These are phyloP conservation scores for Trichomonas tenax DNA, from an alignment of 208 protist genomes.

Conservation along the genomic window DNA sequence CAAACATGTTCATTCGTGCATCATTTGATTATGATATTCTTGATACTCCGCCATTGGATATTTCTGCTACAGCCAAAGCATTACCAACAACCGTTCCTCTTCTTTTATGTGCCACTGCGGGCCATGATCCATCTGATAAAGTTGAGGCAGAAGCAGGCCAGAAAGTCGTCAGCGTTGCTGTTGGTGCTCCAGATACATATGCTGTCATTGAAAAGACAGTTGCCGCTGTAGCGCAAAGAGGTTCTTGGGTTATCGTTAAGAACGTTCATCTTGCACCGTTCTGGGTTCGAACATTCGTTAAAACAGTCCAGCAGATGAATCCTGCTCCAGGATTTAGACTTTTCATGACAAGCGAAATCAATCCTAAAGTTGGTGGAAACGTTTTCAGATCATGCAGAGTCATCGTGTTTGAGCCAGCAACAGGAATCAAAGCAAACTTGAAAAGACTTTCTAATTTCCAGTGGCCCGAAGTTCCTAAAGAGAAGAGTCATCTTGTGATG, in stretches of 20 bases:
- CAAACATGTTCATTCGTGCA: conserved; percentile 36
- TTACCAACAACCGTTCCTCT: conserved; percentile 49
- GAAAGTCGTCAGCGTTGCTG: conserved; percentile 56
- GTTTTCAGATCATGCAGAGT: conserved; percentile 27
- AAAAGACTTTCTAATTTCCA: conserved; percentile 53
- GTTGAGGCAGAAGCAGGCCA: conserved; percentile 64
- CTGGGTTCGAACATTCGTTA: conserved; percentile 78
- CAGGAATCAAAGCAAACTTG: conserved; percentile 75
- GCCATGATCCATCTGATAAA: conserved; percentile 65
- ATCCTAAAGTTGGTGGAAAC: conserved; percentile 39
- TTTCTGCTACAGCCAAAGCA: conserved; percentile 45
- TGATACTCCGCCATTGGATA: background rate
- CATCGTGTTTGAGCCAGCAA: conserved; percentile 72
- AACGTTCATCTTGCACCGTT: conserved; percentile 85
- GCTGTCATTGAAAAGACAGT: conserved; percentile 70
- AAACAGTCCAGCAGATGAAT: conserved; percentile 67
- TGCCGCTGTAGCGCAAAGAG: conserved; percentile 48
- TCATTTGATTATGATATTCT: conserved; percentile 43
- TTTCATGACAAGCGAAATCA: conserved; percentile 83
- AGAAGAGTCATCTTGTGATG: conserved; percentile 19
- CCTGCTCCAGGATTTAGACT: conserved; percentile 66
- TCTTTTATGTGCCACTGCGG: conserved; percentile 61
- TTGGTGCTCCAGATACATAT: conserved; percentile 79
- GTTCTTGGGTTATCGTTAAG: conserved; percentile 86
- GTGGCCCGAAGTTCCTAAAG: conserved; percentile 24